Base-by-base conservation (phyloP, 2,329 filamentous ascomycete genomes). In the Geosmithia flava region DNA sequence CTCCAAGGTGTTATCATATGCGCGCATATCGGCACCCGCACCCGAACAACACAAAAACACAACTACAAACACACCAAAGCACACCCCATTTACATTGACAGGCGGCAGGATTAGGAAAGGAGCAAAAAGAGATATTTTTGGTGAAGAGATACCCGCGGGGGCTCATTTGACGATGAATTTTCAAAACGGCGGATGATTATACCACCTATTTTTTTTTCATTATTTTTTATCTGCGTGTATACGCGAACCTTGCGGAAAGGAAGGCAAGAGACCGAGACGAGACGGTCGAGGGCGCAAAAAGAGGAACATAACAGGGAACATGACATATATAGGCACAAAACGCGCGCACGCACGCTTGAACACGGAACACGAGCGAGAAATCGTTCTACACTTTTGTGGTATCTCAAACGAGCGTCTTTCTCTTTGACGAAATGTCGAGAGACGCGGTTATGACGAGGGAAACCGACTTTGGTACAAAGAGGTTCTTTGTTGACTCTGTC, bases 161-260 rank as follows among this genome's bases (percentile, higher is more conserved):
- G 33, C 33, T 37, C 33, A 37, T 37, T 37, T 37, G 33, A 37
- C 33, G 33, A 37, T 37, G 33, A 37, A 20, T 8, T 42, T 42
- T 42, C 17, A 42, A 27, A 27, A 42, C 41, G 23, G 46, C 47
- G 40, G 47, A 47, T 42, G 46, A 43, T 23, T 11, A 44, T 44
- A 44, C 47, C 40, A 48, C 33, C 33, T 37, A 13, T 37, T 37
- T 6, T 37, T 15, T 27, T n/a, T 46, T 46, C 16, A 7, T 30
- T 27, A 46, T 20, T 30, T 27, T 30, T 20, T 16, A 37, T 16
- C 15, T 37, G 33, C 33, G 33, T 37, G 33, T 11, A 11, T 16
- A 16, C 33, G 33, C 33, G 33, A 16, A 37, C 3, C 33, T 16
- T 27, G 23, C 23, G 23, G 23, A 27, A 27, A 42, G 8, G 41